Percentiles rank a stretch among this genome's conserved stretches.
Evolutionary conservation across 2,329 filamentous ascomycete species (phyloP).

Genomic region (Phialophora macrospora): DNA sequence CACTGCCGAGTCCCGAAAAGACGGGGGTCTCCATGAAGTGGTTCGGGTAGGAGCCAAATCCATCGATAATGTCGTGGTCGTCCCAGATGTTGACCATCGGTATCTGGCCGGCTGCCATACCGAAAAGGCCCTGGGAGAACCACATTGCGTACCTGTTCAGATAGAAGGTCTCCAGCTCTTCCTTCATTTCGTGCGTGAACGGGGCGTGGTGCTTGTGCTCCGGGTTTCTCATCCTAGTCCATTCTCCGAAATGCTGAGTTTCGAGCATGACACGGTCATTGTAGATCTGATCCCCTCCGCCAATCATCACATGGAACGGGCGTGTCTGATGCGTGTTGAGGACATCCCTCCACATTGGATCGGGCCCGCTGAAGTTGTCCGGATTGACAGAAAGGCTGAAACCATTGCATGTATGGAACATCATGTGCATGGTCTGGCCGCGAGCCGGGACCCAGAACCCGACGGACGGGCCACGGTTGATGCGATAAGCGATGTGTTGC

Average conservation of each 20-base stretch:
- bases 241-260: constrained; percentile 77
- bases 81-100: constrained; percentile 99
- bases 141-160: constrained; percentile 87
- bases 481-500: constrained; percentile 89
- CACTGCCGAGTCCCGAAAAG: constrained; percentile 83
- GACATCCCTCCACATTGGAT: constrained; percentile 96
- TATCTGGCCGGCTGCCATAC: constrained; percentile 90
- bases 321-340: constrained; percentile 87
- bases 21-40: constrained; percentile 90
- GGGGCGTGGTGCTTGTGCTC: constrained; percentile 77
- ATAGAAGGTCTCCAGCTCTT: constrained; percentile 87
- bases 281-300: constrained; percentile 95
- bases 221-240: constrained; percentile 80
- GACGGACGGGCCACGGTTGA: constrained; percentile 85
- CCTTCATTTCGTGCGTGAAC: constrained; percentile 80
- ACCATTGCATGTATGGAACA: constrained; percentile 98
- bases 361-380: constrained; percentile 83
- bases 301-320: constrained; percentile 98
- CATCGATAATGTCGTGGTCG: constrained; percentile 90
- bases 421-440: constrained; percentile 92
- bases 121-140: constrained; percentile 95
- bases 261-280: constrained; percentile 83
- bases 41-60: constrained; percentile 90
- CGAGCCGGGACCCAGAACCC: constrained; percentile 93
- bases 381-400: constrained; percentile 82